A percentile compares a stretch with the other conserved stretches of the same genome.
These are phyloP conservation scores for Brassica carinata DNA, from an alignment of 345 rosid species.

Conservation along the genomic window DNA sequence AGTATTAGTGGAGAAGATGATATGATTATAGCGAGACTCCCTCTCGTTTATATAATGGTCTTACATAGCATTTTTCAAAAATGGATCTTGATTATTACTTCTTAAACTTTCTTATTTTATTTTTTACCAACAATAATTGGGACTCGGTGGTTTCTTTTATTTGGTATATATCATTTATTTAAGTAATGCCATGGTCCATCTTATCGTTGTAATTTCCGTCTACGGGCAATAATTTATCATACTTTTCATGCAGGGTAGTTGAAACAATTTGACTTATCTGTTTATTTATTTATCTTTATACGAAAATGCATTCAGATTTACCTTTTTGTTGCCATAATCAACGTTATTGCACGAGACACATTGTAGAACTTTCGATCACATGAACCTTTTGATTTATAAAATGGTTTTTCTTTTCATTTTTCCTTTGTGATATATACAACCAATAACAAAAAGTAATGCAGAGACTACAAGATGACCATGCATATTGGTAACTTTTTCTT, in stretches of 20 bases:
- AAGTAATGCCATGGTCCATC: conserved; percentile 23
- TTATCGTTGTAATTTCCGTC: conserved; percentile 17
- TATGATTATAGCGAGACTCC: conserved; percentile 22
- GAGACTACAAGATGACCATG: conserved; percentile 1
- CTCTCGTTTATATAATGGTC: conserved; percentile 37
- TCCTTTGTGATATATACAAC: background rate
- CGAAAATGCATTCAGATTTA: conserved; percentile 24
- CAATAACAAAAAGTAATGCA: background rate
- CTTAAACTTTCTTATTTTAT: background rate
- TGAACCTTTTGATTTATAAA: conserved; percentile 19
- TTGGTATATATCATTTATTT: background rate
- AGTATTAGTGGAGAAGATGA: conserved; percentile 26
- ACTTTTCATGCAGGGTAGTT: conserved; percentile 39
- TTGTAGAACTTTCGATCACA: conserved; percentile 15
- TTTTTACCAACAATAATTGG: conserved; percentile 29
- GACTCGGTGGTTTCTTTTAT: conserved; percentile 22
- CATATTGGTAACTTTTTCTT: background rate
- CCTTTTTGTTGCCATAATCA: conserved; percentile 20
- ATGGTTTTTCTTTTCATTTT: background rate
- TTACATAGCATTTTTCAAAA: background rate
- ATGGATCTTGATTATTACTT: conserved; percentile 11
- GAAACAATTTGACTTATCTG: conserved; percentile 22
- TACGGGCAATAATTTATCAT: conserved; percentile 10
- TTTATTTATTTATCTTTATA: background rate
- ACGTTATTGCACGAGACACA: conserved; percentile 33